phyloP scores from a whole-genome alignment of 768 basidiomycete species.

The Leccinum barrowsii region DNA sequence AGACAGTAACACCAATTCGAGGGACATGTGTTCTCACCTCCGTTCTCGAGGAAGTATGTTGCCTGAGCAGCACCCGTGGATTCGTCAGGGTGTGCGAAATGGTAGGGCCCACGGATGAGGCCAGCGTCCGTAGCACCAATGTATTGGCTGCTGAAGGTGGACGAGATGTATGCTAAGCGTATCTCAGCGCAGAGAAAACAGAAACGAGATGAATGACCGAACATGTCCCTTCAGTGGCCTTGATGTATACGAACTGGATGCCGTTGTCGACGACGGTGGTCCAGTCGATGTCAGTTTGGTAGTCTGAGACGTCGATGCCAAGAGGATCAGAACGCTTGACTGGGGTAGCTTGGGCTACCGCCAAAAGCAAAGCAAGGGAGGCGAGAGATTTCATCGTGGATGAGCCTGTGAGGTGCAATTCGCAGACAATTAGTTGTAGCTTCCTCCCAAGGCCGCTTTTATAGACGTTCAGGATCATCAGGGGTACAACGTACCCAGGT shows the following conservation, averaged over 20 bases:
- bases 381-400: constrained; percentile 20
- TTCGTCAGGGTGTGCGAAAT: constrained; percentile 54
- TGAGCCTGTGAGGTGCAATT: neutral
- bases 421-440: neutral
- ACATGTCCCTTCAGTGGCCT: constrained; percentile 65
- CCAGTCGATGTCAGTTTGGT: constrained; percentile 52
- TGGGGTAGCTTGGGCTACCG: constrained; percentile 14
- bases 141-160: constrained; percentile 47
- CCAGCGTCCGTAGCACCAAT: constrained; percentile 51
- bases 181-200: neutral
- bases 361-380: constrained; percentile 13
- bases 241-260: constrained; percentile 57
- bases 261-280: constrained; percentile 47
- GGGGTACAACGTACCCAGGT: neutral
- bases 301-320: constrained; percentile 56
- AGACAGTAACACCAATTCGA: neutral
- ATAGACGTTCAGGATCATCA: neutral
- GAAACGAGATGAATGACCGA: constrained; percentile 6
- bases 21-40: constrained; percentile 34
- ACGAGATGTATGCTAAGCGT: constrained; percentile 19
- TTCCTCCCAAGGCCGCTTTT: constrained; percentile 4
- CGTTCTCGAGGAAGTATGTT: constrained; percentile 53
- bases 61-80: constrained; percentile 59
- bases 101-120: constrained; percentile 58
- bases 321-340: constrained; percentile 36